Evolutionary conservation across 1,139 yeast genomes (phyloP), one percentile per base, ranked within the genome.

Genomic region (Debaryomyces nepalensis): DNA sequence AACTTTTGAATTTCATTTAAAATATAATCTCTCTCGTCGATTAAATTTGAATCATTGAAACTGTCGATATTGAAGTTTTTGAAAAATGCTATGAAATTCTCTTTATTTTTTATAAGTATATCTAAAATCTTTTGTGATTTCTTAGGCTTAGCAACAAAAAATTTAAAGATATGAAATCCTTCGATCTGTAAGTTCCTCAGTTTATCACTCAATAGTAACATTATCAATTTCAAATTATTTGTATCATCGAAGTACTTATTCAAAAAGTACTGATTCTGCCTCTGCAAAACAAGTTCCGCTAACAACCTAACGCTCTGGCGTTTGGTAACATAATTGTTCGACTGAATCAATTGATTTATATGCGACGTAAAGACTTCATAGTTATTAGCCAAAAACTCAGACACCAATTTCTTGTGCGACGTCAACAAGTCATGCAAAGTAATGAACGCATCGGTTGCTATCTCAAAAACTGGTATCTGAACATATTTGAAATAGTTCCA

Each of bases 81-180:
- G 48, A 93, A 77, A 60, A 88, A 89, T 27, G 75, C 73, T 34
- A 91, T 64, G 48, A 93, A 76, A 57, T 87, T 87, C 39, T 78
- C 84, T 57, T 89, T 82, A 62, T 93, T 93, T 57, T 90, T 90
- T 33, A 83, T 79, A 51, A 93, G 70, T 16, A 93, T 87, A 61
- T 91, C 97, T 45, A 79, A 69, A 2, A 93, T 82, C 8, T 85
- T 81, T 58, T 84, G 89, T 1, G 90, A 76, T 62, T 91, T 91
- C 52, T 86, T 84, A 5, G 99, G 99, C 61, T 93, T 93, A 5
- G 97, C 99, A 26, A 90, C 91, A 64, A 93, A 89, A 32, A 84
- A 87, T 64, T 93, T 93, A 68, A 93, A 93, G 27, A 93, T 85
- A 54, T 93, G 93, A 59, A 93, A 93, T 3, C 96, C 93, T 63